phyloP scores from a whole-genome alignment of 305 asterid species.

The Salvia sclarea region DNA sequence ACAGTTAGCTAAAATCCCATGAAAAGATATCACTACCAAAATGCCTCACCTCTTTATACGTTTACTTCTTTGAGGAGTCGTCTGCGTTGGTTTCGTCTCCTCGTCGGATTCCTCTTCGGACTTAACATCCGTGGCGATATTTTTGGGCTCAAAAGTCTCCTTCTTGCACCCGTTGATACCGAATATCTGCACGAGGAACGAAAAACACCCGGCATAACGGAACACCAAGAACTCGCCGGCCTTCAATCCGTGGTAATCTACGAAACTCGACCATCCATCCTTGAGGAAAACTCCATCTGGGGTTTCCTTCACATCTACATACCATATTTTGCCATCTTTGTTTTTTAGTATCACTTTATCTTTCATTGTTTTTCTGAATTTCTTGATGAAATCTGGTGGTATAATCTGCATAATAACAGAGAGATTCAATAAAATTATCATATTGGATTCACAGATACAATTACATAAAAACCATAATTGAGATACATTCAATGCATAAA shows the following conservation, averaged over 20 bases:
- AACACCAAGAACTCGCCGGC: conserved; percentile 47
- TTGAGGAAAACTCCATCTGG: conserved; percentile 32
- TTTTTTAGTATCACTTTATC: conserved; percentile 42
- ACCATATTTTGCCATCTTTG: conserved; percentile 37
- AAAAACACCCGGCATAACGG: conserved; percentile 19
- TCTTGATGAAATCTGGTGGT: conserved; percentile 37
- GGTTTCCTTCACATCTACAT: conserved; percentile 35
- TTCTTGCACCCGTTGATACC: conserved; percentile 42
- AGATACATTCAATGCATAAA: too few species aligned
- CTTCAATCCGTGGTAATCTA: conserved; percentile 32
- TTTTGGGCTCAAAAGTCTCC: neutral
- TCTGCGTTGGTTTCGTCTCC: conserved; percentile 17
- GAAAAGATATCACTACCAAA: too few species aligned
- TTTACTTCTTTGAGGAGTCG: too few species aligned
- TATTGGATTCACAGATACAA: too few species aligned
- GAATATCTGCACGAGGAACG: conserved; percentile 39
- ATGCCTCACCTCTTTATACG: too few species aligned
- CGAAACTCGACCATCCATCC: conserved; percentile 45
- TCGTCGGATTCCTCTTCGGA: conserved; percentile 18
- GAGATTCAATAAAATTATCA: neutral
- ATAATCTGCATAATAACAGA: conserved; percentile 9
- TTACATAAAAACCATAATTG: too few species aligned
- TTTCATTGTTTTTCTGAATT: conserved; percentile 27
- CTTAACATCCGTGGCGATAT: neutral
- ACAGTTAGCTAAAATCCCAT: too few species aligned